phyloP scores from a whole-genome alignment of 768 basidiomycete species.

The Rhodotorula diobovata region DNA sequence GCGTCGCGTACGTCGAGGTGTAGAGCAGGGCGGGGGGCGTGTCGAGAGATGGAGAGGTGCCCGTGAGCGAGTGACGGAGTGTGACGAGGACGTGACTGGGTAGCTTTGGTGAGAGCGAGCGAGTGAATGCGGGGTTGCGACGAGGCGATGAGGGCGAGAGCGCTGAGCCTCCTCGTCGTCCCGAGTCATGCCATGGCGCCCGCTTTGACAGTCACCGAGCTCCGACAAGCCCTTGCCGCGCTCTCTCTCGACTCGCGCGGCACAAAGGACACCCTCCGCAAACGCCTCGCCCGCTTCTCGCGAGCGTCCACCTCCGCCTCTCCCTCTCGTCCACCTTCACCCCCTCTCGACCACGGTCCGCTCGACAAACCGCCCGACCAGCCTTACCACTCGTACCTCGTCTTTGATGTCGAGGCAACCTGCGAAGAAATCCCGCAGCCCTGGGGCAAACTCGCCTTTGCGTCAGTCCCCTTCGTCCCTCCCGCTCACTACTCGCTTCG shows the following conservation, averaged over 20 bases:
- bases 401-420: conserved; percentile 86
- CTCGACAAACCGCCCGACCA: conserved; percentile 8
- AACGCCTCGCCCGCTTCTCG: conserved; percentile 39
- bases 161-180: background rate
- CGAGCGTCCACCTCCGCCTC: conserved; percentile 12
- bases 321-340: background rate
- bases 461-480: conserved; percentile 11
- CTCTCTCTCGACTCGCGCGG: conserved; percentile 47
- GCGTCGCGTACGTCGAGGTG: background rate
- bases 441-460: conserved; percentile 22
- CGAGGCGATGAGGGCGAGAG: background rate
- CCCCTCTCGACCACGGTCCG: background rate
- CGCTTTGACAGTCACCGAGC: conserved; percentile 40
- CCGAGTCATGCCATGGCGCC: background rate
- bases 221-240: conserved; percentile 43
- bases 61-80: background rate
- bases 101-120: background rate
- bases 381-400: conserved; percentile 68
- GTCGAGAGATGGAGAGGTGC: background rate
- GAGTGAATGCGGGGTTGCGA: background rate
- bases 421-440: conserved; percentile 51
- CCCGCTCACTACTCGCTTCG: too few species aligned
- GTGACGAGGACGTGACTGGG: background rate
- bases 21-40: background rate
- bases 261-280: conserved; percentile 48